Conservation (phyloP, 2,329 filamentous ascomycete genomes). For the Blastomyces parvus region DNA sequence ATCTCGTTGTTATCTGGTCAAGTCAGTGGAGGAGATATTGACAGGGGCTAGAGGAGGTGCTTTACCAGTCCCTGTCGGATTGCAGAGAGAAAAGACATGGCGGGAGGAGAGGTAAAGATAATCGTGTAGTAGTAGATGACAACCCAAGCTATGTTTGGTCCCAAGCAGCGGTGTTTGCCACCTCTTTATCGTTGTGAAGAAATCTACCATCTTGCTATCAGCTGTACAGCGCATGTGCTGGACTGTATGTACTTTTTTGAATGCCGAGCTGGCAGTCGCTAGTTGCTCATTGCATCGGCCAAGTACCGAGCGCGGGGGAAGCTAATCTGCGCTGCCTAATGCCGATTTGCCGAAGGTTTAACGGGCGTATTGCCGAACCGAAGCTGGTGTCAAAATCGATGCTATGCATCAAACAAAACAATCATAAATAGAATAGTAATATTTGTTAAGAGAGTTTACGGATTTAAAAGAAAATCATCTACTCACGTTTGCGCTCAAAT, state of each 20-base stretch:
- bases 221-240: not conserved
- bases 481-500: not conserved
- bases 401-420: not conserved
- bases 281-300: not conserved
- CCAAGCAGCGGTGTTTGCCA: not conserved
- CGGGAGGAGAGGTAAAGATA: not conserved
- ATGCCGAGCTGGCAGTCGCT: not conserved
- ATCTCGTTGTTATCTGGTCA: not conserved
- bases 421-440: not conserved
- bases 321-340: not conserved
- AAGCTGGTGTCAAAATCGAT: not conserved
- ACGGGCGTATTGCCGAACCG: not conserved
- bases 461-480: not conserved
- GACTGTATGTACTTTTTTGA: not conserved
- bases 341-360: conserved; percentile 1
- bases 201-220: not conserved
- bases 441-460: not conserved
- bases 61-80: not conserved
- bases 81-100: not conserved
- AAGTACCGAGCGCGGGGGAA: not conserved
- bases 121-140: no score
- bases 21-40: not conserved
- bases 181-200: not conserved
- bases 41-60: not conserved
- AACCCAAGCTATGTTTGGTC: not conserved